Base-by-base conservation (phyloP, 1,284 basidiomycete genomes). In the Kwoniella shivajii region DNA sequence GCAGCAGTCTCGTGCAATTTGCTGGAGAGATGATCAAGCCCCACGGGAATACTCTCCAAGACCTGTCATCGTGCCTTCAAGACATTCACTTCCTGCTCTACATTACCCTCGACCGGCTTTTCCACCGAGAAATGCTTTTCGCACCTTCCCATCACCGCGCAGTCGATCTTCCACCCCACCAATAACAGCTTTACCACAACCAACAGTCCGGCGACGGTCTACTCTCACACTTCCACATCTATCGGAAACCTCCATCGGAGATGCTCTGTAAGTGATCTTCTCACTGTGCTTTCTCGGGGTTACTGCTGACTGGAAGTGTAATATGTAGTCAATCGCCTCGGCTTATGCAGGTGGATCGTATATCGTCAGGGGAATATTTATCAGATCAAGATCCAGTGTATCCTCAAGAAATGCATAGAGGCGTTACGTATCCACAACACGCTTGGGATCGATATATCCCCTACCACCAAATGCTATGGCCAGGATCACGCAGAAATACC, bases 181-280 rank as follows among this genome's bases (percentile, higher is more conserved):
- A 16, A n/a, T 14, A 4, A 29, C 39, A 11, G 9, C 37, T 4
- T n/a, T 46, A 16, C 24, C 39, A 20, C 53, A 44, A n/a, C 44
- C 44, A 20, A 6, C n/a, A n/a, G 6, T 14, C 10, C 18, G 36
- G 4, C 27, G 39, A 18, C 10, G 26, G 39, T 36, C 34, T 2
- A 37, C 26, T 4, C 44, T 20, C 22, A 48, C 14, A 11, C 45
- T 47, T 41, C 44, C 44, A 22, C 43, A 54, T 39, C 27, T 47
- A 5, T 43, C 45, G 11, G 52, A 54, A 10, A 46, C 39, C 3
- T 22, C 45, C 6, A 31, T 39, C 16, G 52, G 30, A 10, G 44
- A 54, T 27, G 22, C 18, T n/a, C 36, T 54, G 52, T 54, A n/a
- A 47, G 45, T 47, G 26, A 27, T 20, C 18, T 16, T 9, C 24